Evolutionary conservation across 1,284 basidiomycete genomes (phyloP).

Genomic region (Leccinum fuscescens): DNA sequence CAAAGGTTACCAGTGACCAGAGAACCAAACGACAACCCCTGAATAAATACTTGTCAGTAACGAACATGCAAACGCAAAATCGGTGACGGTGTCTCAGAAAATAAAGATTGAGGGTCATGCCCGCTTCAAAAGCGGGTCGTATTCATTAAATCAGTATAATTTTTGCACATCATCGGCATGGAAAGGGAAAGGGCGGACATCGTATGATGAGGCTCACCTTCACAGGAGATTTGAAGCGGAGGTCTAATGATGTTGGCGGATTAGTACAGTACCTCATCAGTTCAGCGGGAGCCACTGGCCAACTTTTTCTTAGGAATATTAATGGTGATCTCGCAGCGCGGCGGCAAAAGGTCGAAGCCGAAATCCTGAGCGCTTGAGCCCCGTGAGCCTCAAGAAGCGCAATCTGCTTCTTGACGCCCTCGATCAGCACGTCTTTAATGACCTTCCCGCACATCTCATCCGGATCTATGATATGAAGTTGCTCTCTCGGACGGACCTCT

Average conservation of each 20-base stretch:
- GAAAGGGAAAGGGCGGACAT: not conserved
- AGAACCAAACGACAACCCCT: not conserved
- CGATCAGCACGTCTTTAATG: slow-evolving; percentile 17
- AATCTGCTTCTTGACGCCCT: slow-evolving; percentile 1
- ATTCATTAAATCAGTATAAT: slow-evolving; percentile 20
- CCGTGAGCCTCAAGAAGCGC: slow-evolving; percentile 7
- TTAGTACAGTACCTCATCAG: not conserved
- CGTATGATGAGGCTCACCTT: slow-evolving; percentile 3
- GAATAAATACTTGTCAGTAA: not conserved
- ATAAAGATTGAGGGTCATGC: slow-evolving; percentile 1
- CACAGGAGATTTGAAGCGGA: not conserved
- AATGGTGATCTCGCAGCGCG: not conserved
- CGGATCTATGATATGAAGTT: slow-evolving; percentile 11
- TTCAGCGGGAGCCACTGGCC: not conserved
- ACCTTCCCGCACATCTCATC: slow-evolving; percentile 18
- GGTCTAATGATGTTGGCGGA: no score
- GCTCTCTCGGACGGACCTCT: slow-evolving; percentile 13
- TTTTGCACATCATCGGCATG: not conserved
- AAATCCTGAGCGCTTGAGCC: not conserved
- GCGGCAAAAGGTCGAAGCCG: not conserved
- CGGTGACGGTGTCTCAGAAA: slow-evolving; percentile 4
- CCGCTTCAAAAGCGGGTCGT: slow-evolving; percentile 11
- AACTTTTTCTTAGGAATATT: not conserved
- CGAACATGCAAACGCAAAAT: not conserved
- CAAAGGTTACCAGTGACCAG: not conserved